Conservation (phyloP, 2,329 filamentous ascomycete species). For the Aspergillus eucalypticola region DNA sequence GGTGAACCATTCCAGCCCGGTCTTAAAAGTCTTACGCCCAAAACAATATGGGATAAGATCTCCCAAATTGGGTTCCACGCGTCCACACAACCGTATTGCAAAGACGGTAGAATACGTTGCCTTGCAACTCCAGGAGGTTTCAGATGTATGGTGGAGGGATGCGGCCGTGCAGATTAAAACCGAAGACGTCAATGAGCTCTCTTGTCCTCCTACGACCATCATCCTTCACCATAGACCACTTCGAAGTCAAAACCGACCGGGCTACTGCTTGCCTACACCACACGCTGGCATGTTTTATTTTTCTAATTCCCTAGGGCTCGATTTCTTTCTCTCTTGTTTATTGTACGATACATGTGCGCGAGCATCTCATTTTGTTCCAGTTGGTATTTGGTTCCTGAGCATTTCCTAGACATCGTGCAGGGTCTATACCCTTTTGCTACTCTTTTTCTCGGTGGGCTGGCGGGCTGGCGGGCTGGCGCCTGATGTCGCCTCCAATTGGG, state of each 20-base stretch:
- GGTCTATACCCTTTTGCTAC: too few species aligned
- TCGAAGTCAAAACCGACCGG: too few species aligned
- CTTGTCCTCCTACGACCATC: neutral
- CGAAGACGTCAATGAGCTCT: neutral
- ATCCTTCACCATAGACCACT: too few species aligned
- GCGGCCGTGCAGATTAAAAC: slow-evolving; percentile 15
- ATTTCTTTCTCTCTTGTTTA: slow-evolving; percentile 3
- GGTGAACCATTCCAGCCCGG: neutral
- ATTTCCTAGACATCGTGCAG: too few species aligned
- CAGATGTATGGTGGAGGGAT: slow-evolving; percentile 24
- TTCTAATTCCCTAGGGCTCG: neutral
- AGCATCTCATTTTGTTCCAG: too few species aligned
- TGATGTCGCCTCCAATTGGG: too few species aligned
- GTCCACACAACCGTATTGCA: slow-evolving; percentile 21
- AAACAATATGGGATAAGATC: slow-evolving; percentile 2
- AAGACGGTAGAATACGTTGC: slow-evolving; percentile 1
- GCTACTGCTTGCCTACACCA: too few species aligned
- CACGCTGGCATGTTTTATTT: too few species aligned
- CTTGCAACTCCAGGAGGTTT: slow-evolving; percentile 16
- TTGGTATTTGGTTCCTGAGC: too few species aligned
- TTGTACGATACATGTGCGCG: neutral
- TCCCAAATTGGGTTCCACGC: slow-evolving; percentile 17
- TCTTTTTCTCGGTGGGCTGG: too few species aligned
- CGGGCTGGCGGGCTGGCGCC: too few species aligned
- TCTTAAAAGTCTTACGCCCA: neutral